Conservation (phyloP, 441 rosid species). For the Raphanus hybrid region DNA sequence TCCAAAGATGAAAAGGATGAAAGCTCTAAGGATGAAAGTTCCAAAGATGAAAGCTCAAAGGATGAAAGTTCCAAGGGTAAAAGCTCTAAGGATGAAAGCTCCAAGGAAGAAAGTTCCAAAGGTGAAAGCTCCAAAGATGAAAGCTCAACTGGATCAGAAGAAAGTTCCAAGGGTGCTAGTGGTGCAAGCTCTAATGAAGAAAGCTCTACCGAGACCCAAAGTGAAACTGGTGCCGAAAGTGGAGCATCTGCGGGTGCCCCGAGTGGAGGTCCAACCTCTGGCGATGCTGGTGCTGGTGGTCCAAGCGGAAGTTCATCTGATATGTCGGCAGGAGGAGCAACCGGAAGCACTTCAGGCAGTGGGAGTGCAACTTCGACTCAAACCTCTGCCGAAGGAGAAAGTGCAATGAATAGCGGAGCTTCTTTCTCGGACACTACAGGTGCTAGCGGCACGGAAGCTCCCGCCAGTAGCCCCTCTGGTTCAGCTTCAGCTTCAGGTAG, state of each 20-base stretch:
- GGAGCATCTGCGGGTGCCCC: slow-evolving; percentile 1
- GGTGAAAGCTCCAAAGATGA: neutral
- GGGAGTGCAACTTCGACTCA: neutral
- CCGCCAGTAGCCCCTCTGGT: slow-evolving; percentile 3
- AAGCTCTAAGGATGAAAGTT: neutral
- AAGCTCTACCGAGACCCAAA: neutral
- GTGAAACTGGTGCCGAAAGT: neutral
- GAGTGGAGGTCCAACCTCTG: slow-evolving; percentile 9
- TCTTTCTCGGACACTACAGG: slow-evolving; percentile 5
- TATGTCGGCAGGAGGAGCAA: neutral
- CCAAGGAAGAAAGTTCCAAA: neutral
- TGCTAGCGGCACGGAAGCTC: neutral
- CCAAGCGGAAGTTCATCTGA: neutral
- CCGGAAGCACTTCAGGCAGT: neutral
- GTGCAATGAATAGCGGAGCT: neutral
- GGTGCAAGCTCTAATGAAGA: neutral
- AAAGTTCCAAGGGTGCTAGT: neutral
- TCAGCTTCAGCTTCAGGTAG: neutral
- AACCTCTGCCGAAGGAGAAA: neutral
- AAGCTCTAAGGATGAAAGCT: neutral
- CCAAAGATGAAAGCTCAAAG: no score
- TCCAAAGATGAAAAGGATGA: neutral
- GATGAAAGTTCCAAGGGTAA: neutral
- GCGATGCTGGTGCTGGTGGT: neutral
- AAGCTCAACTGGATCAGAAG: neutral